phyloP scores from a whole-genome alignment of 228 moss, liverwort and hornwort genomes.

The Sphagnum magellanicum region DNA sequence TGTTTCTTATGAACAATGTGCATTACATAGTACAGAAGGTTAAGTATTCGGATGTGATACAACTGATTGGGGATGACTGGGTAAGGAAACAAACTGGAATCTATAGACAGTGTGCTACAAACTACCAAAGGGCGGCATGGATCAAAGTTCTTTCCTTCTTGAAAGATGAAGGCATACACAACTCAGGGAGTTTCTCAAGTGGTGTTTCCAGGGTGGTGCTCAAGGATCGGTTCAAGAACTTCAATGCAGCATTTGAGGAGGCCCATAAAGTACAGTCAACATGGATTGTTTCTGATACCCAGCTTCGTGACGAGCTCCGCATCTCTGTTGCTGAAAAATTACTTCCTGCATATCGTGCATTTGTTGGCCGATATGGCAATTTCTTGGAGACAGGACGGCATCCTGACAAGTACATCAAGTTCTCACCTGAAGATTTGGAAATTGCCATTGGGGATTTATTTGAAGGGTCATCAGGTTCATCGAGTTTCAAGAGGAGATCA shows the following conservation, averaged over 20 bases:
- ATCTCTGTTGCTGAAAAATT: conserved; percentile 78
- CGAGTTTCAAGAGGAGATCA: conserved; percentile 58
- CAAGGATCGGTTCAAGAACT: conserved; percentile 90
- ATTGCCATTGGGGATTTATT: conserved; percentile 70
- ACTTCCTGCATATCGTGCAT: conserved; percentile 79
- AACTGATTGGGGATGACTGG: conserved; percentile 74
- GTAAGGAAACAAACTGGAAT: conserved; percentile 55
- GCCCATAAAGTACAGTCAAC: conserved; percentile 80
- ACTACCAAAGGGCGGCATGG: conserved; percentile 83
- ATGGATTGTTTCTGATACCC: conserved; percentile 79
- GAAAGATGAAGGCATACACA: conserved; percentile 80
- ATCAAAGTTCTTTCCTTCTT: conserved; percentile 61
- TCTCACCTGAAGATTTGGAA: conserved; percentile 74
- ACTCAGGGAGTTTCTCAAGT: conserved; percentile 52
- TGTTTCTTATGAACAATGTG: conserved; percentile 98
- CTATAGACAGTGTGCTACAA: conserved; percentile 73
- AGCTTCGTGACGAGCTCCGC: conserved; percentile 75
- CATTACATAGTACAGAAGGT: conserved; percentile 97
- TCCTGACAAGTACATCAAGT: conserved; percentile 93
- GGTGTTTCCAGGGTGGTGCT: conserved; percentile 63
- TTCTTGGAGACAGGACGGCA: conserved; percentile 75
- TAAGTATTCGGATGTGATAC: conserved; percentile 57
- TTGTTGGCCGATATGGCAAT: conserved; percentile 77
- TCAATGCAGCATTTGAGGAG: conserved; percentile 77
- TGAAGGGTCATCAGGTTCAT: conserved; percentile 56